Conservation (phyloP, 805 yeast species). For the Cyberlindnera sargentensis region DNA sequence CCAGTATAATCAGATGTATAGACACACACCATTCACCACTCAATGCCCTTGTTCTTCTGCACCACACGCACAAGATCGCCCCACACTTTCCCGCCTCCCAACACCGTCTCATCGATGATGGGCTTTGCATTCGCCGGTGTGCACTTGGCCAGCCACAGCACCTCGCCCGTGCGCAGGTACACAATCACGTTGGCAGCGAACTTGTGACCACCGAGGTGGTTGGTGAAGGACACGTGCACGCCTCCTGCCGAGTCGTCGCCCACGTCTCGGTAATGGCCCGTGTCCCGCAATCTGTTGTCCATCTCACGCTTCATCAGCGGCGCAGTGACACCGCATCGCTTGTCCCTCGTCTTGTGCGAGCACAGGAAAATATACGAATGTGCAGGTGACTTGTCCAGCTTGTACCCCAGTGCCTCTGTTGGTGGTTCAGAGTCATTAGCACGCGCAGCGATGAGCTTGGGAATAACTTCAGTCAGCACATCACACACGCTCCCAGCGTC, state of each 20-base stretch:
- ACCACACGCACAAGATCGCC: conserved; percentile 57
- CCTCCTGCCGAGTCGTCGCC: conserved; percentile 76
- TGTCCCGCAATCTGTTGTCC: conserved; percentile 63
- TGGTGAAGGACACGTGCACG: conserved; percentile 59
- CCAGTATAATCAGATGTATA: too few relatives aligned
- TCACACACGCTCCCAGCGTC: conserved; percentile 67
- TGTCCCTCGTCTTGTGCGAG: conserved; percentile 88
- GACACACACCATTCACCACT: conserved; percentile 33
- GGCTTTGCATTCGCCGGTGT: conserved; percentile 69
- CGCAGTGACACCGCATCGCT: conserved; percentile 90
- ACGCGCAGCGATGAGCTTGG: conserved; percentile 29
- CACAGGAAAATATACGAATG: conserved; percentile 63
- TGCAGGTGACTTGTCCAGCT: conserved; percentile 32
- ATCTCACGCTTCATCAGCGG: conserved; percentile 80
- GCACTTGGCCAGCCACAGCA: conserved; percentile 85
- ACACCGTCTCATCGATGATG: conserved; percentile 68
- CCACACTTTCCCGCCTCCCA: conserved; percentile 61
- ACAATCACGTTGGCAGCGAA: conserved; percentile 84
- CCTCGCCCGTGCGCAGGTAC: conserved; percentile 64
- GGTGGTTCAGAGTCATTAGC: conserved; percentile 14
- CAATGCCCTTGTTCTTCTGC: conserved; percentile 45
- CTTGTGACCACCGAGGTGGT: conserved; percentile 96
- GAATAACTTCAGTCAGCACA: conserved; percentile 77
- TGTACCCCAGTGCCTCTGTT: conserved; percentile 16
- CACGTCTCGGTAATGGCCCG: conserved; percentile 65